Evolutionary conservation across 164 flowering plant genomes (phyloP).

Genomic region (Annona cherimola): DNA sequence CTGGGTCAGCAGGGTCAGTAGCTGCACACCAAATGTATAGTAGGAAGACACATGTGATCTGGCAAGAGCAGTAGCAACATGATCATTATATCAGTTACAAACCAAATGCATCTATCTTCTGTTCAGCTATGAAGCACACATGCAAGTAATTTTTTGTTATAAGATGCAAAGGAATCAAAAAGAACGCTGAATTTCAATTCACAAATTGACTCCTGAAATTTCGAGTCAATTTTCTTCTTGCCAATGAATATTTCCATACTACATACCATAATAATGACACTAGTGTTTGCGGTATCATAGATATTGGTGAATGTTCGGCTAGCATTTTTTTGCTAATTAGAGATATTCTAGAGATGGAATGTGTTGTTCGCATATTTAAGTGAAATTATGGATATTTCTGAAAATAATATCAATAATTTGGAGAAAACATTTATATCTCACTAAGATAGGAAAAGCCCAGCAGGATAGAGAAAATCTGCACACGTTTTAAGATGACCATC

Average conservation of each 20-base stretch:
- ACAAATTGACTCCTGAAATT: background rate
- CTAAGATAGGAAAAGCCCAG: no score
- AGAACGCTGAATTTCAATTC: background rate
- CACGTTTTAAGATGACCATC: no score
- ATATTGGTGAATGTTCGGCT: background rate
- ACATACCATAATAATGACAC: background rate
- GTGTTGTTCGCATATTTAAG: no score
- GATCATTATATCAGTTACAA: background rate
- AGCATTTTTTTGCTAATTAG: no score
- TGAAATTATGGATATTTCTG: no score
- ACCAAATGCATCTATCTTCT: background rate
- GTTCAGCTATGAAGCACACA: background rate
- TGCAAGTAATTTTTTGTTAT: background rate
- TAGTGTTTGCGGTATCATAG: background rate
- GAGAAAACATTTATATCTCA: no score
- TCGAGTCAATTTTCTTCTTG: background rate
- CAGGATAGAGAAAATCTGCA: no score
- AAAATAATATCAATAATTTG: no score
- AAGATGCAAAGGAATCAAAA: background rate
- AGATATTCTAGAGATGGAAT: no score
- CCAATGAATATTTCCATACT: background rate
- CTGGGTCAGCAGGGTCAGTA: constrained; percentile 79
- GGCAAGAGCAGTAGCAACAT: constrained; percentile 20
- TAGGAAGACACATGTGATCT: constrained; percentile 66
- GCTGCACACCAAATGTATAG: constrained; percentile 91